Evolutionary conservation across 352 stramenopile species (phyloP).

Genomic region (Phytopythium chamaehyphon): DNA sequence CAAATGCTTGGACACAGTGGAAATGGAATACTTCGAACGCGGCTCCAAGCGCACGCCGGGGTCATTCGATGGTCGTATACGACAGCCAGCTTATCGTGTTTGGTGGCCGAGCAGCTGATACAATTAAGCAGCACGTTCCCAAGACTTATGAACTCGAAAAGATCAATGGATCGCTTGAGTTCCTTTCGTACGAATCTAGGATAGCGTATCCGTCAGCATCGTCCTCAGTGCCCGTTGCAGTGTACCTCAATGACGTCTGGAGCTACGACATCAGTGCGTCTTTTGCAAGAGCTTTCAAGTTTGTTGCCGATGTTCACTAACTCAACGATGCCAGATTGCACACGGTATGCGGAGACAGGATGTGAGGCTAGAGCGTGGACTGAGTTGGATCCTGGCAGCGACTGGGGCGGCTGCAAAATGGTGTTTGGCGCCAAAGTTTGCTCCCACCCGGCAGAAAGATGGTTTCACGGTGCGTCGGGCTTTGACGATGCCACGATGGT

Average conservation of each 20-base stretch:
- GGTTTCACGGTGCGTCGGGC: slow-evolving; percentile 85
- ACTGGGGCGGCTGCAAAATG: slow-evolving; percentile 91
- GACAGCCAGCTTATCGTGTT: slow-evolving; percentile 88
- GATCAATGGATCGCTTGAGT: slow-evolving; percentile 79
- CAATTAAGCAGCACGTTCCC: slow-evolving; percentile 79
- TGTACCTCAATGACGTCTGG: slow-evolving; percentile 97
- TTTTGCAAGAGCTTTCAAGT: too few relatives aligned
- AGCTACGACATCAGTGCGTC: slow-evolving; percentile 89
- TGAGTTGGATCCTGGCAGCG: slow-evolving; percentile 77
- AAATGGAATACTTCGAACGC: slow-evolving; percentile 43
- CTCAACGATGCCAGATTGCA: slow-evolving; percentile 44
- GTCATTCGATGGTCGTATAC: slow-evolving; percentile 88
- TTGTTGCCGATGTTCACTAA: too few relatives aligned
- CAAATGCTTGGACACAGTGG: slow-evolving; percentile 80
- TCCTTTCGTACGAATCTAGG: slow-evolving; percentile 88
- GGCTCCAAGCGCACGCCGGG: slow-evolving; percentile 68
- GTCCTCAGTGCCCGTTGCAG: slow-evolving; percentile 67
- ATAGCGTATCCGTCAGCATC: slow-evolving; percentile 39
- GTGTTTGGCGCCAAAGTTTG: slow-evolving; percentile 84
- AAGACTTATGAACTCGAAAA: slow-evolving; percentile 89
- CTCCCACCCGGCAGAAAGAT: slow-evolving; percentile 86
- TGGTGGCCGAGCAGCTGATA: slow-evolving; percentile 90
- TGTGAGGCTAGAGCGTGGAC: slow-evolving; percentile 84
- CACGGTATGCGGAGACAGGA: slow-evolving; percentile 80
- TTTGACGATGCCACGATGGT: slow-evolving; percentile 90